A percentile compares a stretch with the other conserved stretches of the same genome.
These are phyloP conservation scores for Triglochin maritima DNA, from an alignment of 106 monocot species.

Conservation along the genomic window DNA sequence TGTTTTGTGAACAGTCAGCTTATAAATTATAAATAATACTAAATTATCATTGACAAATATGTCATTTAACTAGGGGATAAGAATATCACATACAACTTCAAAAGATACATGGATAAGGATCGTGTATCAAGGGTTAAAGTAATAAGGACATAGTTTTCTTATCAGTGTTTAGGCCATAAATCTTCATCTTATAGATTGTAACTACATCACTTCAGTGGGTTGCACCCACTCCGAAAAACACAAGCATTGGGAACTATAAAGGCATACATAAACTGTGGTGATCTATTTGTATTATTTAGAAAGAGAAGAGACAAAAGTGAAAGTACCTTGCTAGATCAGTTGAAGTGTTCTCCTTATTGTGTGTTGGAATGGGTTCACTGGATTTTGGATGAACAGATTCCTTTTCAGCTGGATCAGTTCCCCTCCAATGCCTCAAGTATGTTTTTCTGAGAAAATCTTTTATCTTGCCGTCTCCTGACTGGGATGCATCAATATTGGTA, in stretches of 20 bases:
- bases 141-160: too few species aligned
- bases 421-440: constrained; percentile 57
- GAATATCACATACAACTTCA: background rate
- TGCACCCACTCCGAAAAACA: background rate
- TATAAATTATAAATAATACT: too few species aligned
- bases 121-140: too few species aligned
- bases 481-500: constrained; percentile 22
- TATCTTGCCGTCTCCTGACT: constrained; percentile 52
- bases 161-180: too few species aligned
- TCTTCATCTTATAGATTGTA: background rate
- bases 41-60: too few species aligned
- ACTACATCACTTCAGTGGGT: background rate
- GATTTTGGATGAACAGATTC: background rate
- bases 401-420: constrained; percentile 22
- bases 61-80: too few species aligned
- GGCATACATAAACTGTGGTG: background rate
- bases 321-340: background rate
- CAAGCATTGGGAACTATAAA: background rate
- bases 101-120: too few species aligned
- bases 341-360: background rate
- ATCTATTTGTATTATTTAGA: background rate
- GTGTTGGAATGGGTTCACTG: background rate
- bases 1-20: too few species aligned
- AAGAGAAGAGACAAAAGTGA: background rate
- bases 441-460: constrained; percentile 59